Conservation (phyloP, 495 filamentous ascomycete species). For the Aeminium ludgeri region DNA sequence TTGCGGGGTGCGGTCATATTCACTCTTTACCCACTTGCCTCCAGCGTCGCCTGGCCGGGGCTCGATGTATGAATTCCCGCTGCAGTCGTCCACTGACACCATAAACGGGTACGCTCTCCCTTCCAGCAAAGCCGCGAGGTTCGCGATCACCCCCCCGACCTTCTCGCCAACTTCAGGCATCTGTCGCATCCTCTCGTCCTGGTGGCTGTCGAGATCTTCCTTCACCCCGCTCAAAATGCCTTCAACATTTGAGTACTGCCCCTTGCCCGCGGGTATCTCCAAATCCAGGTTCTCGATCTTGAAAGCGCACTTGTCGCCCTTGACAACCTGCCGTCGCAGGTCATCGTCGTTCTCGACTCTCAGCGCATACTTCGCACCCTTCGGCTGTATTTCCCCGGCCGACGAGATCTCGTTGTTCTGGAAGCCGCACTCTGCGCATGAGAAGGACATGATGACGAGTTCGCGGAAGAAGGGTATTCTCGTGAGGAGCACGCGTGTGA, state of each 20-base stretch:
- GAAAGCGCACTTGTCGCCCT: slow-evolving; percentile 69
- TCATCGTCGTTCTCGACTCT: slow-evolving; percentile 51
- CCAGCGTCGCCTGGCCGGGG: slow-evolving; percentile 50
- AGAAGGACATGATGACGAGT: slow-evolving; percentile 91
- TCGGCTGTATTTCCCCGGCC: slow-evolving; percentile 77
- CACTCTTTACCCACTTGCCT: slow-evolving; percentile 63
- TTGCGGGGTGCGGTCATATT: slow-evolving; percentile 65
- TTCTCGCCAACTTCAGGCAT: slow-evolving; percentile 60
- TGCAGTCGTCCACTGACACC: slow-evolving; percentile 69
- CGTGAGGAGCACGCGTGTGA: slow-evolving; percentile 69
- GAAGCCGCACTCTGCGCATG: slow-evolving; percentile 74
- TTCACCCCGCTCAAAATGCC: slow-evolving; percentile 62
- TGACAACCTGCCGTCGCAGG: slow-evolving; percentile 72
- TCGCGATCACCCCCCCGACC: slow-evolving; percentile 53
- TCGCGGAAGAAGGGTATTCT: slow-evolving; percentile 93
- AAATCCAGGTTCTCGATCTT: slow-evolving; percentile 73
- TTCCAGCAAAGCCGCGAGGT: slow-evolving; percentile 52
- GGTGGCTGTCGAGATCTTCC: slow-evolving; percentile 58
- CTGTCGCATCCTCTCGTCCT: slow-evolving; percentile 53
- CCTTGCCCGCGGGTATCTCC: slow-evolving; percentile 75
- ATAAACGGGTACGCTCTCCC: slow-evolving; percentile 73
- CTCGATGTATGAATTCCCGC: slow-evolving; percentile 96
- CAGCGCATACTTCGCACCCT: slow-evolving; percentile 63
- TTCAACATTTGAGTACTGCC: slow-evolving; percentile 83
- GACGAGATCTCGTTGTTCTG: slow-evolving; percentile 83